Conservation (phyloP, 225 moss, liverwort and hornwort species). For the Marchantia polymorpha region DNA sequence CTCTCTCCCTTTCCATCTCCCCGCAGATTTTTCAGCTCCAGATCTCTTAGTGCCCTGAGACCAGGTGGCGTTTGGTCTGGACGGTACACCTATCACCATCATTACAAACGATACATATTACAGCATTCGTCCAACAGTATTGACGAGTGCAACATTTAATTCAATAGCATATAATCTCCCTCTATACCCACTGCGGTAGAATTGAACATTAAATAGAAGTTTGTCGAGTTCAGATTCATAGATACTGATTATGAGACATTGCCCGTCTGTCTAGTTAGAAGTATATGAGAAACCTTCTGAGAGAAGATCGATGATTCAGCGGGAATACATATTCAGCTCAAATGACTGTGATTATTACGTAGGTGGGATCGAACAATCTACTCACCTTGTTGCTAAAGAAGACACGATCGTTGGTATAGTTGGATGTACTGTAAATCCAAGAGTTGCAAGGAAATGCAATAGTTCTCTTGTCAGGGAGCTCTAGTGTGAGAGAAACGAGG, state of each 20-base stretch:
- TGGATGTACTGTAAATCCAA: slow-evolving; percentile 50
- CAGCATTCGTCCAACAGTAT: not conserved
- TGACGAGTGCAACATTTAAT: not conserved
- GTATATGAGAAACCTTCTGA: not conserved
- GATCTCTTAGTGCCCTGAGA: slow-evolving; percentile 40
- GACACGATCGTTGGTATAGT: slow-evolving; percentile 43
- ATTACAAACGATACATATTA: not conserved
- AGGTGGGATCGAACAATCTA: not conserved
- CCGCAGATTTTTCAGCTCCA: slow-evolving; percentile 40
- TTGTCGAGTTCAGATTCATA: too few relatives aligned
- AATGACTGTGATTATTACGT: too few relatives aligned
- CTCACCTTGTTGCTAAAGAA: slow-evolving; percentile 63
- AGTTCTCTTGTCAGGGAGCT: slow-evolving; percentile 26
- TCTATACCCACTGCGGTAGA: too few relatives aligned
- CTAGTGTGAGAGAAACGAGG: slow-evolving; percentile 39
- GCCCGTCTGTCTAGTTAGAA: too few relatives aligned
- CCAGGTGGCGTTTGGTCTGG: slow-evolving; percentile 53
- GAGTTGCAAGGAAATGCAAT: slow-evolving; percentile 54
- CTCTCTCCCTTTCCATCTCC: slow-evolving; percentile 53
- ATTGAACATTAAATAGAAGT: too few relatives aligned
- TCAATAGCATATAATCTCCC: too few relatives aligned
- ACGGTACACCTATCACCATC: slow-evolving; percentile 43
- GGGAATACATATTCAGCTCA: too few relatives aligned
- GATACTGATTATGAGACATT: too few relatives aligned
- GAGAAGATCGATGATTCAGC: not conserved